These are phyloP conservation scores for Lanmaoa pseudosensibilis DNA, from an alignment of 768 basidiomycete species.

Conservation along the genomic window DNA sequence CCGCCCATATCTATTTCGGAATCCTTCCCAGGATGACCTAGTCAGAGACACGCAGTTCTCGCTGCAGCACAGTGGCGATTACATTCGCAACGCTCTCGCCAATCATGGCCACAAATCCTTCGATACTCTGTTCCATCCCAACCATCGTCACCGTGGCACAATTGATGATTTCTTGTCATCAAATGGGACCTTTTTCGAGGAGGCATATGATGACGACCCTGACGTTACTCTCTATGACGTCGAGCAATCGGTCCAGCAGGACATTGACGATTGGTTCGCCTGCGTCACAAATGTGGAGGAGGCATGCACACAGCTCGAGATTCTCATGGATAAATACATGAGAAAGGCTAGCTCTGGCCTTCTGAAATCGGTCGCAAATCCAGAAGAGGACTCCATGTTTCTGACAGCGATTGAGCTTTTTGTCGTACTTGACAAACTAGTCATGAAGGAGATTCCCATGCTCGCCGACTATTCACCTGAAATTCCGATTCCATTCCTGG, in stretches of 20 bases:
- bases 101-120: neutral
- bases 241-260: constrained; percentile 32
- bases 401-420: constrained; percentile 38
- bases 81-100: constrained; percentile 26
- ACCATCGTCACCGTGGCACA: constrained; percentile 3
- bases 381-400: constrained; percentile 42
- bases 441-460: constrained; percentile 23
- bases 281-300: constrained; percentile 1
- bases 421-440: constrained; percentile 33
- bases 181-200: constrained; percentile 5
- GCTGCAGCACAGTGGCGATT: constrained; percentile 28
- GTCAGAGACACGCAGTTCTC: constrained; percentile 34
- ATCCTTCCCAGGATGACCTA: constrained; percentile 5
- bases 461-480: constrained; percentile 34
- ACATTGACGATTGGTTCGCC: constrained; percentile 35
- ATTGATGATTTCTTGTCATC: constrained; percentile 18
- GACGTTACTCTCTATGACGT: constrained; percentile 36
- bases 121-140: neutral
- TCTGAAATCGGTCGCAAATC: neutral
- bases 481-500: constrained; percentile 19
- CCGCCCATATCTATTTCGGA: constrained; percentile 21
- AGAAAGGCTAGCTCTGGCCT: neutral
- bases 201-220: constrained; percentile 7
- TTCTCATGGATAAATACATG: constrained; percentile 31
- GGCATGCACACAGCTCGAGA: constrained; percentile 16